A percentile compares a stretch with the other conserved stretches of the same genome.
Conservation (phyloP, 208 protist genomes). For the Acanthamoeba triangularis region DNA sequence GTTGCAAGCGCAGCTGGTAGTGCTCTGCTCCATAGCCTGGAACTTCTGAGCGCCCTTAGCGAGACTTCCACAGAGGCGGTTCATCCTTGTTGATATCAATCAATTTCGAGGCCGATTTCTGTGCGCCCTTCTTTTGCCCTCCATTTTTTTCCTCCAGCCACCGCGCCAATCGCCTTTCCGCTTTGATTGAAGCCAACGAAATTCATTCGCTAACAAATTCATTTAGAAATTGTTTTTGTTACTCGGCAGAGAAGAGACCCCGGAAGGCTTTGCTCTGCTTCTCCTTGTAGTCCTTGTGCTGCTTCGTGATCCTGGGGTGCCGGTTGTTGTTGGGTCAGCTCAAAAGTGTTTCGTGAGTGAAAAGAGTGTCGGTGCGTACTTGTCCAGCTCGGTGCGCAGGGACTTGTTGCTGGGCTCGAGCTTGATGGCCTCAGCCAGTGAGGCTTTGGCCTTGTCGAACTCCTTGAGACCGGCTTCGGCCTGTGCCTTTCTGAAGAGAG, state of each 20-base stretch:
- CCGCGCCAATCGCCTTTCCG: not conserved
- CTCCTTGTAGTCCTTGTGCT: slow-evolving; percentile 52
- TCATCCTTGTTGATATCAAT: slow-evolving; percentile 23
- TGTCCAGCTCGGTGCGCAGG: not conserved
- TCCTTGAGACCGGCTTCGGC: slow-evolving; percentile 25
- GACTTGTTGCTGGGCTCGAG: slow-evolving; percentile 44
- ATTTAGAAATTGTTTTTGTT: not conserved
- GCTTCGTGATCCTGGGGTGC: slow-evolving; percentile 37
- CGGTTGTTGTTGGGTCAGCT: not conserved
- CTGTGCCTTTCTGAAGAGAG: slow-evolving; percentile 6
- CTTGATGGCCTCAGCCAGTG: slow-evolving; percentile 24
- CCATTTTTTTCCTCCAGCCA: not conserved
- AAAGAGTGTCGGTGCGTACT: not conserved
- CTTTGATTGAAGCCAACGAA: not conserved
- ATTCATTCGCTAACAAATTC: not conserved
- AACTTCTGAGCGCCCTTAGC: slow-evolving; percentile 64
- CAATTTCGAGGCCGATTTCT: not conserved
- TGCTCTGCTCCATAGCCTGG: not conserved
- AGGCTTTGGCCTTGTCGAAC: not conserved
- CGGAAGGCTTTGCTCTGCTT: slow-evolving; percentile 68
- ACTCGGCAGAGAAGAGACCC: slow-evolving; percentile 1
- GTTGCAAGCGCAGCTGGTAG: slow-evolving; percentile 54
- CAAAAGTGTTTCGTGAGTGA: not conserved
- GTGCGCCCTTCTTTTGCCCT: not conserved
- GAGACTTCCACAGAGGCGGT: slow-evolving; percentile 57